A percentile compares a stretch with the other conserved stretches of the same genome.
Conservation (phyloP, 176 grass and related monocot species). For the Ensete ventricosum region DNA sequence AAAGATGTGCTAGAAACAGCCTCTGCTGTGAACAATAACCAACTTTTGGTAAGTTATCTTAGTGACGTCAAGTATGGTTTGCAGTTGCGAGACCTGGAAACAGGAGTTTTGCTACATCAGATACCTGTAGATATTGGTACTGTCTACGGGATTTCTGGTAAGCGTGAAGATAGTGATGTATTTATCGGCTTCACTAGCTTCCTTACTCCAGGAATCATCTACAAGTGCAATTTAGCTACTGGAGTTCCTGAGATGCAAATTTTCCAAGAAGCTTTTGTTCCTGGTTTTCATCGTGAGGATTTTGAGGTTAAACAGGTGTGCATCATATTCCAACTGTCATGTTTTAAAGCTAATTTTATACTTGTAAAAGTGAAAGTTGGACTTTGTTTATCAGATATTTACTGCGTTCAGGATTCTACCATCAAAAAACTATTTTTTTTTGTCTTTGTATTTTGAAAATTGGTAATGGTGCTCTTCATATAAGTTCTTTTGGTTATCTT, state of each 20-base stretch:
- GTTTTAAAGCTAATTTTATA: background rate
- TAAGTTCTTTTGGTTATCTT: background rate
- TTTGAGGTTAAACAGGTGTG: constrained; percentile 83
- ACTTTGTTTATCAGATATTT: too few relatives aligned
- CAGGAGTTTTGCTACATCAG: constrained; percentile 57
- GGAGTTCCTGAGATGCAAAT: constrained; percentile 66
- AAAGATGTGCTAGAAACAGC: constrained; percentile 69
- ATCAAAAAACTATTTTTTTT: too few relatives aligned
- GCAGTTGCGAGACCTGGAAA: constrained; percentile 69
- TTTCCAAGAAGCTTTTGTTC: constrained; percentile 66
- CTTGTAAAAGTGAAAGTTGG: background rate
- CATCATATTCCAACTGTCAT: too few relatives aligned
- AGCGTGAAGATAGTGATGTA: constrained; percentile 57
- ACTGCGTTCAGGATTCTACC: too few relatives aligned
- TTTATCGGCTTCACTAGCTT: constrained; percentile 91
- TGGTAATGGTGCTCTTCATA: background rate
- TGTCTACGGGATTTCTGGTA: constrained; percentile 70
- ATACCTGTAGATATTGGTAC: constrained; percentile 77
- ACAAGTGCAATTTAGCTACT: constrained; percentile 53
- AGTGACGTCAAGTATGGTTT: constrained; percentile 81
- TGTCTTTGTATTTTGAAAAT: too few relatives aligned
- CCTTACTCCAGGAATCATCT: constrained; percentile 86
- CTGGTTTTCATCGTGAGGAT: constrained; percentile 60
- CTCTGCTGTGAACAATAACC: constrained; percentile 48
- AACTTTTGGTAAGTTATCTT: constrained; percentile 80